Evolutionary conservation across 208 protist genomes (phyloP).

Genomic region (Herpetomonas samuelpessoai): DNA sequence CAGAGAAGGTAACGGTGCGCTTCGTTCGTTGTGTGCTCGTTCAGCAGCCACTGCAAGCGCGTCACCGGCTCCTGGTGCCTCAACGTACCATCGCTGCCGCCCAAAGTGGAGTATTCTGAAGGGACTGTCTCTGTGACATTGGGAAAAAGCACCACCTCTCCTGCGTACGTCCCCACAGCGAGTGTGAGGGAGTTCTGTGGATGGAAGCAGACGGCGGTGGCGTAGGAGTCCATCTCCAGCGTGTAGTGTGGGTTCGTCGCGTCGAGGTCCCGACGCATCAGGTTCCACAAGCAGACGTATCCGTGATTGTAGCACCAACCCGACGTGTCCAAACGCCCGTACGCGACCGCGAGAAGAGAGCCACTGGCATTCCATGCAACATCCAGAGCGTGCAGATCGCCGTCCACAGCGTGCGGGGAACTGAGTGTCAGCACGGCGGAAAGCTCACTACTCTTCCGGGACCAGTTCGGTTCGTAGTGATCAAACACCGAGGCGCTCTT

Average conservation of each 20-base stretch:
- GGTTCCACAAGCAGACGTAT: conserved; percentile 84
- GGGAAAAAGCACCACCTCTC: conserved; percentile 74
- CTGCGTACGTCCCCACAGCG: conserved; percentile 88
- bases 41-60: conserved; percentile 73
- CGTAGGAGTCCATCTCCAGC: conserved; percentile 75
- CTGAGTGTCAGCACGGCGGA: conserved; percentile 57
- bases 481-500: conserved; percentile 72
- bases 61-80: conserved; percentile 85
- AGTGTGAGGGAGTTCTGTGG: conserved; percentile 68
- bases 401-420: conserved; percentile 51
- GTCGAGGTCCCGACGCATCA: conserved; percentile 59
- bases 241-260: conserved; percentile 66
- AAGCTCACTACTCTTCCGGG: conserved; percentile 59
- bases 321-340: conserved; percentile 78
- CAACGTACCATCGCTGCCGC: conserved; percentile 15
- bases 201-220: conserved; percentile 85
- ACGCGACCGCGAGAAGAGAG: conserved; percentile 81
- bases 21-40: conserved; percentile 46
- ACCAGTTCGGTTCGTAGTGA: conserved; percentile 86
- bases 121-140: conserved; percentile 54
- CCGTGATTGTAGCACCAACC: conserved; percentile 87
- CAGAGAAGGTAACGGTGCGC: conserved; percentile 72
- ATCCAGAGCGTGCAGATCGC: conserved; percentile 63
- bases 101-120: conserved; percentile 25
- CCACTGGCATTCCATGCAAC: conserved; percentile 85